These are phyloP conservation scores for Termitomyces sp. DNA, from an alignment of 768 basidiomycete genomes.

Conservation along the genomic window DNA sequence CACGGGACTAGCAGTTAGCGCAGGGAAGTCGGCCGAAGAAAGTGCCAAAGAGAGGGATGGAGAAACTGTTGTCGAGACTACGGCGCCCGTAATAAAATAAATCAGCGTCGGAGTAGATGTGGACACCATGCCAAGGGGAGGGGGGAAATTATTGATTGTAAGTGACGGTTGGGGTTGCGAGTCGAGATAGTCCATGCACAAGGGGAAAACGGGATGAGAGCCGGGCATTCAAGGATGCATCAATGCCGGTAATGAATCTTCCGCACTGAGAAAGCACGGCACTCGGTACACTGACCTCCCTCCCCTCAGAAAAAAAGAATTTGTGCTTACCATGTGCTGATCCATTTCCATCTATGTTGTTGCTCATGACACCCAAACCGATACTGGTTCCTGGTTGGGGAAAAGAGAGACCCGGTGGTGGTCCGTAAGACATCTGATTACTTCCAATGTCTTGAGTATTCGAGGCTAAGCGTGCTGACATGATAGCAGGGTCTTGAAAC, in stretches of 20 bases:
- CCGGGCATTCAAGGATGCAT: conserved; percentile 41
- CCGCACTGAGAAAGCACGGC: conserved; percentile 87
- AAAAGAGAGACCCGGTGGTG: conserved; percentile 65
- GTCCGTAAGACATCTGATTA: conserved; percentile 41
- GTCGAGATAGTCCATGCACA: conserved; percentile 36
- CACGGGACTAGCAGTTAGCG: conserved; percentile 43
- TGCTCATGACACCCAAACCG: conserved; percentile 21
- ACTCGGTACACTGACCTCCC: conserved; percentile 87
- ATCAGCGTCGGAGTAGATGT: conserved; percentile 54
- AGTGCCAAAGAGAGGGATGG: conserved; percentile 52
- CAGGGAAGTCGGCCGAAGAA: conserved; percentile 76
- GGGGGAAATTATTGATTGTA: conserved; percentile 33
- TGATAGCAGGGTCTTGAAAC: conserved; percentile 76
- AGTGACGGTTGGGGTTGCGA: conserved; percentile 23
- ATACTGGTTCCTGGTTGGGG: conserved; percentile 27
- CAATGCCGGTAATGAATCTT: conserved; percentile 71
- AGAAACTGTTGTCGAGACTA: conserved; percentile 39
- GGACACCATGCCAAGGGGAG: conserved; percentile 47
- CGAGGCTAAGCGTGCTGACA: conserved; percentile 66
- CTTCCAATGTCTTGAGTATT: conserved; percentile 28
- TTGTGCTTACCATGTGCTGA: conserved; percentile 66
- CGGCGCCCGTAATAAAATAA: conserved; percentile 34
- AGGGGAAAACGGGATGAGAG: conserved; percentile 24
- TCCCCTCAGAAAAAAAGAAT: conserved; percentile 57
- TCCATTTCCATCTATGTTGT: conserved; percentile 29